A percentile compares a stretch with the other conserved stretches of the same genome.
Evolutionary conservation across 2,329 filamentous ascomycete species (phyloP).

Genomic region (Paecilomyces formosus): DNA sequence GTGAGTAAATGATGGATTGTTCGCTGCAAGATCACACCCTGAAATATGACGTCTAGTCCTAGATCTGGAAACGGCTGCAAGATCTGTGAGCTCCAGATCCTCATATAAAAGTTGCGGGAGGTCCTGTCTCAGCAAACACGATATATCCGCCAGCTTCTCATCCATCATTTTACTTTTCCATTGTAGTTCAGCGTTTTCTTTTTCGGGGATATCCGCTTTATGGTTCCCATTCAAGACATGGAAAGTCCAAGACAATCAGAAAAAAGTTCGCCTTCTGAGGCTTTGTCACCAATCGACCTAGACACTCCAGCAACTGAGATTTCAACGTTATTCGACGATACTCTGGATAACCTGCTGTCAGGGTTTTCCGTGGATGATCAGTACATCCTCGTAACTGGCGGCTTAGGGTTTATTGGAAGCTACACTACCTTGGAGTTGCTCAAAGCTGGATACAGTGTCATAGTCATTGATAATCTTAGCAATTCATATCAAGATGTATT

Average conservation of each 20-base stretch:
- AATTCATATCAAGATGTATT: conserved; percentile 31
- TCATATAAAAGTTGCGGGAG: conserved; percentile 15
- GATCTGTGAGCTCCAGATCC: neutral
- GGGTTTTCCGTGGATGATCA: conserved; percentile 27
- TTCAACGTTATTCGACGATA: conserved; percentile 40
- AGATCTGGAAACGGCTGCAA: conserved; percentile 9
- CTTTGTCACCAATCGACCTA: conserved; percentile 19
- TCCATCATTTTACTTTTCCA: neutral
- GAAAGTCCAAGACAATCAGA: conserved; percentile 22
- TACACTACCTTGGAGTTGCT: conserved; percentile 36
- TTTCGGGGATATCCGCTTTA: neutral
- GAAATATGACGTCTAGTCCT: conserved; percentile 1
- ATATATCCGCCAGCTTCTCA: neutral
- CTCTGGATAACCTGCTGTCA: conserved; percentile 34
- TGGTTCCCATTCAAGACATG: conserved; percentile 9
- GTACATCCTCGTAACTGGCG: conserved; percentile 38
- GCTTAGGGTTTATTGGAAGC: conserved; percentile 36
- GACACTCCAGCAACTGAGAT: conserved; percentile 40
- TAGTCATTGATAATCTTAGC: conserved; percentile 35
- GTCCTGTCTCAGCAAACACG: conserved; percentile 8
- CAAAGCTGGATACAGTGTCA: conserved; percentile 33
- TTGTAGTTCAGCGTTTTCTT: neutral
- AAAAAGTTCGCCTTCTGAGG: conserved; percentile 22
- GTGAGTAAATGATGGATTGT: neutral
- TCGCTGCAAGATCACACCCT: neutral